Base-by-base conservation (phyloP, 495 filamentous ascomycete genomes). In the Penicillium maclennaniae region DNA sequence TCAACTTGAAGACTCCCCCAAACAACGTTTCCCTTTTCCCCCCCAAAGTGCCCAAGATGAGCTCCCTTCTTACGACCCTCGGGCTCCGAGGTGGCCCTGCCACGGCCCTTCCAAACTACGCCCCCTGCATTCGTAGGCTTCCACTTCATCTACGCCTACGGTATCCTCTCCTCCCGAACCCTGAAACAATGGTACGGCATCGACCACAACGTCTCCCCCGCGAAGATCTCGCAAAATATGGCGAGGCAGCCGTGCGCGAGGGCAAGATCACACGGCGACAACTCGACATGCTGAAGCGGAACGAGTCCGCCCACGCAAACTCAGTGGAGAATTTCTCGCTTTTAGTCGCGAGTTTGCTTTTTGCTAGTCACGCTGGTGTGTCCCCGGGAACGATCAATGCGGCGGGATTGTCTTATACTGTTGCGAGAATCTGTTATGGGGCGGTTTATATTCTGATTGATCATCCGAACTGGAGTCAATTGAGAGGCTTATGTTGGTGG, bases 111-210 rank as follows among this genome's bases (percentile, higher is more conserved):
- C 50, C 64, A 26, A 74, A 76, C 57, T 65, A 69, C 48, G 69
- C 67, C n/a, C 66, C 74, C 9, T n/a, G 28, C 47, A 10, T 72
- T 73, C 54, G 56, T 81, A 8, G 66, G 67, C 47, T 73, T 70
- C 53, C 65, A 82, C 52, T 82, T 75, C 61, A 0, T 78, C 51
- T 76, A 67, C 51, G 76, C 77, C 7, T 79, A 82, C 63, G 65
- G 67, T 16, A 7, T 77, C 14, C 69, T 79, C n/a, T 71, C 76
- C 42, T 68, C 74, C 2, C 72, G 77, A 25, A 69, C 59, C 6
- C 61, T 74, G 1, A 82, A 80, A 52, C 69, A 76, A 51, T 67
- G 44, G 49, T 73, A 74, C 61, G 71, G 73, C 17, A 47, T 81
- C 56, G 78, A 82, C 60, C 72, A 81, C 62, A 74, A 80, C 47